Conservation (phyloP, 345 rosid species). For the Brassica carinata region DNA sequence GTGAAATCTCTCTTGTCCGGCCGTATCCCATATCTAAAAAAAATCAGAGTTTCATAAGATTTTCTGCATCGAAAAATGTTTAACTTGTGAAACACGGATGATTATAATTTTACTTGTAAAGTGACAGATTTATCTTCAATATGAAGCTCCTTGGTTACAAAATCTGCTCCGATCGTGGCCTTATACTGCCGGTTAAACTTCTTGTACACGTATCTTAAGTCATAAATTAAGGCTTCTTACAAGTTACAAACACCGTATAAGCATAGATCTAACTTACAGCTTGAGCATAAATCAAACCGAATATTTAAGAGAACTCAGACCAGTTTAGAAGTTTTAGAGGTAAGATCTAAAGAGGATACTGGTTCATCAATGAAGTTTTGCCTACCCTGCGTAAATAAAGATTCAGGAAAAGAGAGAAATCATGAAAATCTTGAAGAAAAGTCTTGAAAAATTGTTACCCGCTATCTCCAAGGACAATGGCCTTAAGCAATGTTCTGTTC, state of each 20-base stretch:
- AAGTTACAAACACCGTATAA: background rate
- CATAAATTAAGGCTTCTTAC: slow-evolving; percentile 26
- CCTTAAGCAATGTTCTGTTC: slow-evolving; percentile 76
- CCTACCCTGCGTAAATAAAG: slow-evolving; percentile 66
- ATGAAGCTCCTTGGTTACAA: slow-evolving; percentile 83
- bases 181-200: slow-evolving; percentile 74
- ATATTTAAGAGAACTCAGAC: background rate
- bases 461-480: slow-evolving; percentile 83
- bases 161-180: slow-evolving; percentile 94
- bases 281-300: background rate
- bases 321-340: background rate
- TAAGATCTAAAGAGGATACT: slow-evolving; percentile 54
- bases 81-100: slow-evolving; percentile 4
- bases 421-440: background rate
- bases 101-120: slow-evolving; percentile 57
- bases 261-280: slow-evolving; percentile 7
- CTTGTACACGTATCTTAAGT: slow-evolving; percentile 75
- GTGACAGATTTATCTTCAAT: slow-evolving; percentile 77
- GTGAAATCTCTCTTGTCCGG: slow-evolving; percentile 95
- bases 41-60: background rate
- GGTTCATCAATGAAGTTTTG: slow-evolving; percentile 89
- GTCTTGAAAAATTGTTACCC: slow-evolving; percentile 51
- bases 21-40: slow-evolving; percentile 89
- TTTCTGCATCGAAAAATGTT: background rate
- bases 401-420: slow-evolving; percentile 9